Conservation (phyloP, 768 basidiomycete species). For the Glaciozyma martinii region DNA sequence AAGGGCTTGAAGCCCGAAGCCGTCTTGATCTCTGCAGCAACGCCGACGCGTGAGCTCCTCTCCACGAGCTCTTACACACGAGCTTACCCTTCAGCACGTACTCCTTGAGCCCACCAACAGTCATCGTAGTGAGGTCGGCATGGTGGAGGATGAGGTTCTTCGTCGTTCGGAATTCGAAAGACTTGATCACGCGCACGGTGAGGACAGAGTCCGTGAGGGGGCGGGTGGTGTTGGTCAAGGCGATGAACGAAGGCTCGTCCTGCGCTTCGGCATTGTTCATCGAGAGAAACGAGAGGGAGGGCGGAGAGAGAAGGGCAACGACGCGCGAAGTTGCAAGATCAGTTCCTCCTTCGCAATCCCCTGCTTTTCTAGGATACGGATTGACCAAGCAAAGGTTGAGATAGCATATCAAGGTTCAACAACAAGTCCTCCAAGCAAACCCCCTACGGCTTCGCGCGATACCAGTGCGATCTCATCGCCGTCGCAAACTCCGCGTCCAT, state of each 20-base stretch:
- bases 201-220: constrained; percentile 71
- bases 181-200: constrained; percentile 88
- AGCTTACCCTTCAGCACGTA: constrained; percentile 14
- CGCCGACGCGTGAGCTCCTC: background rate
- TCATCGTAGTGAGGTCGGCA: constrained; percentile 67
- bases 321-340: no score
- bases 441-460: background rate
- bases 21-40: constrained; percentile 55
- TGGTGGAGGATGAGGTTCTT: constrained; percentile 74
- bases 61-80: background rate
- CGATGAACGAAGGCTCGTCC: constrained; percentile 1
- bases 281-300: background rate
- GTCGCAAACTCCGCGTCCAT: background rate
- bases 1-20: constrained; percentile 84
- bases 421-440: no score
- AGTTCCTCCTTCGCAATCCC: no score
- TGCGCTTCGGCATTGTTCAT: background rate
- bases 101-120: constrained; percentile 69
- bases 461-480: background rate
- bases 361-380: no score
- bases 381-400: no score
- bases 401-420: no score
- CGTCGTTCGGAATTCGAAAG: constrained; percentile 84
- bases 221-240: constrained; percentile 55
- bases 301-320: background rate